Conservation (phyloP, 1,139 yeast genomes). For the Magnusiomyces ingens region DNA sequence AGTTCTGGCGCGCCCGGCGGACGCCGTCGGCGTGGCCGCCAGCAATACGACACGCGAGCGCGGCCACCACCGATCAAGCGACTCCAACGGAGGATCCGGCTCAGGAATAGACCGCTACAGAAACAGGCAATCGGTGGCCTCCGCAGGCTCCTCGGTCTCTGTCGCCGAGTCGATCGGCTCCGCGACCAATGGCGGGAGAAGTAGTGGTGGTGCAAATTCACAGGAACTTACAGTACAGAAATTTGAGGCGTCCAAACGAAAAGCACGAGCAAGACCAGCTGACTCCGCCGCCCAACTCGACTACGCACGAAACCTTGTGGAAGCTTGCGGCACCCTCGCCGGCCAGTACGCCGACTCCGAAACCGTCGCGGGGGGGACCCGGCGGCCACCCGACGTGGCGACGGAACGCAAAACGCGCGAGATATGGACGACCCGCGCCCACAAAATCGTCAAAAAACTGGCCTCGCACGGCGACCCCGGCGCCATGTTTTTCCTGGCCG, state of each 20-base stretch:
- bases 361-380: constrained; percentile 23
- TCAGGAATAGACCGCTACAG: not conserved
- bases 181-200: not conserved
- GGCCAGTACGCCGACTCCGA: constrained; percentile 29
- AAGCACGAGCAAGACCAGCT: constrained; percentile 27
- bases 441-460: constrained; percentile 50
- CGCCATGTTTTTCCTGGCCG: constrained; percentile 53
- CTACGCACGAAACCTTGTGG: constrained; percentile 33
- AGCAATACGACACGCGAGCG: no score
- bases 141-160: constrained; percentile 3
- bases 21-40: no score
- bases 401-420: constrained; percentile 47
- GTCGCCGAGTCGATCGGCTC: constrained; percentile 1
- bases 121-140: not conserved
- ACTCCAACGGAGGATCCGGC: not conserved
- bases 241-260: constrained; percentile 28
- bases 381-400: not conserved
- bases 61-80: no score
- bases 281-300: constrained; percentile 33
- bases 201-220: constrained; percentile 10
- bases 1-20: no score
- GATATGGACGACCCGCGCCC: constrained; percentile 49
- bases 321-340: constrained; percentile 31
- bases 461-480: constrained; percentile 40
- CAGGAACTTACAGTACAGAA: constrained; percentile 25